Conservation (phyloP, 257 asterid species). For the Solanum chilense region DNA sequence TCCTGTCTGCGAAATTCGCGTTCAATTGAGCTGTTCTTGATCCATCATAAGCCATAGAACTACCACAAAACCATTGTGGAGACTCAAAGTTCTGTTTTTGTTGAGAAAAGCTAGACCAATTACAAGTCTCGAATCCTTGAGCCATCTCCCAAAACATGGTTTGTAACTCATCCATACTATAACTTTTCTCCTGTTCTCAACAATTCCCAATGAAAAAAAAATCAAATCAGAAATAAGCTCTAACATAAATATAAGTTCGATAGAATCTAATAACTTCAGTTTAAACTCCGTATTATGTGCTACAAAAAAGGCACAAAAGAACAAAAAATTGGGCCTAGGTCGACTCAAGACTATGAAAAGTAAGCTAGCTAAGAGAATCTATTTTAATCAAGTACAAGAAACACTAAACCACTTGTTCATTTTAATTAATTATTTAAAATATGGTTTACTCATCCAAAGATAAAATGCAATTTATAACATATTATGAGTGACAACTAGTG, state of each 20-base stretch:
- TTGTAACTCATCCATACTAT: conserved; percentile 53
- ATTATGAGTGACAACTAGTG: not conserved
- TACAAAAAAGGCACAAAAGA: not conserved
- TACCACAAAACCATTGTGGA: conserved; percentile 13
- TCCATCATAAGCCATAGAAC: not conserved
- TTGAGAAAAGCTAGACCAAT: conserved; percentile 10
- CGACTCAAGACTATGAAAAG: not conserved
- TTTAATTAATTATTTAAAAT: not conserved
- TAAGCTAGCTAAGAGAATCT: not conserved
- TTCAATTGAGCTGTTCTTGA: conserved; percentile 6
- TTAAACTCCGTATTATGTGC: no score
- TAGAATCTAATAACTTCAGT: not conserved
- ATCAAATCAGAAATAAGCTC: not conserved
- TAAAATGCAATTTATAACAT: not conserved
- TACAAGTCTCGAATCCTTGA: conserved; percentile 29
- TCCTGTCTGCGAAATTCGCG: not conserved
- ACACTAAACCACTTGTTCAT: not conserved
- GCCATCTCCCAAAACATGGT: conserved; percentile 76
- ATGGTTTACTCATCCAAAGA: not conserved
- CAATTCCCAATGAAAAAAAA: not conserved
- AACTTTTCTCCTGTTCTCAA: conserved; percentile 36
- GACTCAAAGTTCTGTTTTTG: conserved; percentile 5
- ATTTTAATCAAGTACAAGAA: not conserved
- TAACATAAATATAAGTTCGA: no score
- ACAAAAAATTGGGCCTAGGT: not conserved